Conservation (phyloP, 805 yeast genomes). For the Vanderwaltozyma tropicalis region DNA sequence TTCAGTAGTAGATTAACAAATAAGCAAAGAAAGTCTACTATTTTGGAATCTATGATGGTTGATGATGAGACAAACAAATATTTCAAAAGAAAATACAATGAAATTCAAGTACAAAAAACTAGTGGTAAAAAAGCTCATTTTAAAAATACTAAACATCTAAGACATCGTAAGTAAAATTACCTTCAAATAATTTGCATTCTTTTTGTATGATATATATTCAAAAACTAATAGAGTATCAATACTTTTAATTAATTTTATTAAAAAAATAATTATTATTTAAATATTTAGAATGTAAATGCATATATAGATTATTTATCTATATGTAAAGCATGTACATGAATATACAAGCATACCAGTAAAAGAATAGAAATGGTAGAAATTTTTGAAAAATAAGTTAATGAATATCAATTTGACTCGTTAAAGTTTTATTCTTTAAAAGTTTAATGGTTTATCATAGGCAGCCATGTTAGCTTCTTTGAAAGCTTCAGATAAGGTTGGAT, state of each 20-base stretch:
- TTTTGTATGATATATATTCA: too few relatives aligned
- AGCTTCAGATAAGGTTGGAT: constrained; percentile 96
- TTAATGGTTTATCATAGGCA: constrained; percentile 83
- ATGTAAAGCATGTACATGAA: too few relatives aligned
- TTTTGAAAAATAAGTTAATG: too few relatives aligned
- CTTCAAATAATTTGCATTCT: too few relatives aligned
- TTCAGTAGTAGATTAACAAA: constrained; percentile 49
- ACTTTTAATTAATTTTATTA: too few relatives aligned
- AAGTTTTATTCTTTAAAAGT: too few relatives aligned
- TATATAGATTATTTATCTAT: too few relatives aligned
- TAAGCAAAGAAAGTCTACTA: constrained; percentile 63
- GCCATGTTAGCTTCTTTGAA: constrained; percentile 96
- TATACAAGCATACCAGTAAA: not conserved
- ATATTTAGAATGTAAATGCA: too few relatives aligned
- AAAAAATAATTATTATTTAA: too few relatives aligned
- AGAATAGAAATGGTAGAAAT: not conserved
- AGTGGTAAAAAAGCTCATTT: constrained; percentile 61
- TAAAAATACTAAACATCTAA: constrained; percentile 51
- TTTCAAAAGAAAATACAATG: constrained; percentile 75
- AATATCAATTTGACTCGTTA: too few relatives aligned
- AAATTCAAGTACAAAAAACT: constrained; percentile 55
- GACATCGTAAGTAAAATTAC: constrained; percentile 28
- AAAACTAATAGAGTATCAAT: too few relatives aligned
- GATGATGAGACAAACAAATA: constrained; percentile 61
- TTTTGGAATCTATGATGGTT: constrained; percentile 73